Evolutionary conservation across 1,284 basidiomycete species (phyloP).

Genomic region (Omphalotus olearius): DNA sequence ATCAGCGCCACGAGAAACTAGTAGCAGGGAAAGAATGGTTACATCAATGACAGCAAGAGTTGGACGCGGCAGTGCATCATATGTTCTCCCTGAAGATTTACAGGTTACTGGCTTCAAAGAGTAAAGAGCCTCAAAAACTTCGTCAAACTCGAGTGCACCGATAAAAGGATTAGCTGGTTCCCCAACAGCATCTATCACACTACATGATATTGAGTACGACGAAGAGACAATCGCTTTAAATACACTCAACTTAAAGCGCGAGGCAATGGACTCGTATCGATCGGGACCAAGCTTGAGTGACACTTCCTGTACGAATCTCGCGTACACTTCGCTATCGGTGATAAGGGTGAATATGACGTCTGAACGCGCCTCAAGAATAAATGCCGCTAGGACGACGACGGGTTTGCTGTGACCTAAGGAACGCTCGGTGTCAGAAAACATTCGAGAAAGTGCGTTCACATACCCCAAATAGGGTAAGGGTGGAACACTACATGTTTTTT

Average conservation of each 20-base stretch:
- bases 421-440: neutral
- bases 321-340: neutral
- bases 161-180: neutral
- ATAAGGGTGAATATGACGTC: neutral
- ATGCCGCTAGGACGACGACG: neutral
- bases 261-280: neutral
- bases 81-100: neutral
- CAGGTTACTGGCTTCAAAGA: neutral
- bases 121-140: neutral
- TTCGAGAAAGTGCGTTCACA: too few relatives aligned
- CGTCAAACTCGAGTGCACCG: neutral
- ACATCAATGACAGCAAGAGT: conserved; percentile 7
- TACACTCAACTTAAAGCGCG: conserved; percentile 4
- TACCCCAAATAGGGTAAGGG: neutral
- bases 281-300: neutral
- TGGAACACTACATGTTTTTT: neutral
- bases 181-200: conserved; percentile 1
- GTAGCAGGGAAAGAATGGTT: neutral
- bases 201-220: neutral
- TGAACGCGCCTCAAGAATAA: neutral
- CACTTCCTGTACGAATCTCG: neutral
- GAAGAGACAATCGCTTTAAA: neutral
- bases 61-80: neutral
- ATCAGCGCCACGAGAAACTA: neutral
- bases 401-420: conserved; percentile 9